Evolutionary conservation across 345 rosid genomes (phyloP).

Genomic region (Barbarea vulgaris): DNA sequence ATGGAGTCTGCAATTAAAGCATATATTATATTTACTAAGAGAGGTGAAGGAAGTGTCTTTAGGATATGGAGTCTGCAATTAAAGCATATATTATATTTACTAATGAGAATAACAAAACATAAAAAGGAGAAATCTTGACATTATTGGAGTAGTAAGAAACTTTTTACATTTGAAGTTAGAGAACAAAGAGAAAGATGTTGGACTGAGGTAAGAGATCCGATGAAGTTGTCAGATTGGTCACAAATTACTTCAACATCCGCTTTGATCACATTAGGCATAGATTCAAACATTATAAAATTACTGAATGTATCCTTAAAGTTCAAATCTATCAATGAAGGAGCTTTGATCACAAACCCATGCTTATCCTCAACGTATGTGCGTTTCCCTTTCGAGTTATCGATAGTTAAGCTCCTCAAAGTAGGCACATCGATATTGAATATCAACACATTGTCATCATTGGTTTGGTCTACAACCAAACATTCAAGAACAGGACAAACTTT

Average conservation of each 20-base stretch:
- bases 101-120: not conserved
- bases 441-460: not conserved
- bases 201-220: constrained; percentile 24
- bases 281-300: constrained; percentile 6
- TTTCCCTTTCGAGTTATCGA: not conserved
- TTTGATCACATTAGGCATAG: constrained; percentile 4
- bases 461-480: not conserved
- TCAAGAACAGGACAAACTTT: not conserved
- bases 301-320: not conserved
- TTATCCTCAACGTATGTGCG: not conserved
- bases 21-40: not conserved
- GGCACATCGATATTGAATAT: not conserved
- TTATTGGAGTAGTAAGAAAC: constrained; percentile 2
- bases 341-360: constrained; percentile 5
- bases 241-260: constrained; percentile 2
- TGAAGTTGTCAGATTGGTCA: constrained; percentile 2
- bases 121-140: not conserved
- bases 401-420: constrained; percentile 3
- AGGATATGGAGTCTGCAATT: constrained; percentile 23
- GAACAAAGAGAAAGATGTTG: constrained; percentile 12
- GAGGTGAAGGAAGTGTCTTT: not conserved
- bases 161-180: constrained; percentile 14
- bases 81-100: not conserved
- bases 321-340: not conserved
- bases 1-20: constrained; percentile 13